Base-by-base conservation (phyloP, 805 yeast genomes). In the Saccharomycopsis sp. region DNA sequence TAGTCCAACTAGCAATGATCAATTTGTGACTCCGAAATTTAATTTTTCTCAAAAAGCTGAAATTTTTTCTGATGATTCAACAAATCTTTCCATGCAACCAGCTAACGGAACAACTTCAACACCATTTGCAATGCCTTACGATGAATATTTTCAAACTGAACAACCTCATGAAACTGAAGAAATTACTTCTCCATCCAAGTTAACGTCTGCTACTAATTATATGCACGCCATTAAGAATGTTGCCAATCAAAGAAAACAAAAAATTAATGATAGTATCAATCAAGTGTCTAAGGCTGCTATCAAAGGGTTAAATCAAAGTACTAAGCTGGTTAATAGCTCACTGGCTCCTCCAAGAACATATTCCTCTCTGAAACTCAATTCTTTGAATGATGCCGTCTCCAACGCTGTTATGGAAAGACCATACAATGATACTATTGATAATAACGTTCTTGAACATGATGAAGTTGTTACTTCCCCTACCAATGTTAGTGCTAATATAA, bases 271-370 rank as follows among this genome's bases (percentile, higher is more conserved):
- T 21, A 34, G 45, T 5, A 9, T 44, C 26, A 44, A 21, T 17
- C 38, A 44, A 17, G 42, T 32, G 4, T 40, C 47, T 10, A 44
- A 44, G 15, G 47, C 41, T 5, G 44, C 44, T 3, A 42, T 34
- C 9, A 42, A 31, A 10, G 17, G 36, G 8, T 18, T 36, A 5
- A 36, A 36, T 9, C 31, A 19, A 14, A 39, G 19, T 5, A 23
- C 26, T 23, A 6, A 23, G 10, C n/a, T n/a, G n/a, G n/a, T n/a
- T n/a, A n/a, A n/a, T n/a, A n/a, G n/a, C n/a, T n/a, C n/a, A n/a
- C n/a, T n/a, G n/a, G n/a, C n/a, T n/a, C 6, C 10, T 23, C 26
- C 26, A 23, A 6, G 26, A 8, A 23, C 6, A 8, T 6, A 10
- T 8, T 23, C 26, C 6, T 23, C 26, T 8, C n/a, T n/a, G n/a